phyloP scores from a whole-genome alignment of 2,329 filamentous ascomycete species.

The Alternaria conjuncta region DNA sequence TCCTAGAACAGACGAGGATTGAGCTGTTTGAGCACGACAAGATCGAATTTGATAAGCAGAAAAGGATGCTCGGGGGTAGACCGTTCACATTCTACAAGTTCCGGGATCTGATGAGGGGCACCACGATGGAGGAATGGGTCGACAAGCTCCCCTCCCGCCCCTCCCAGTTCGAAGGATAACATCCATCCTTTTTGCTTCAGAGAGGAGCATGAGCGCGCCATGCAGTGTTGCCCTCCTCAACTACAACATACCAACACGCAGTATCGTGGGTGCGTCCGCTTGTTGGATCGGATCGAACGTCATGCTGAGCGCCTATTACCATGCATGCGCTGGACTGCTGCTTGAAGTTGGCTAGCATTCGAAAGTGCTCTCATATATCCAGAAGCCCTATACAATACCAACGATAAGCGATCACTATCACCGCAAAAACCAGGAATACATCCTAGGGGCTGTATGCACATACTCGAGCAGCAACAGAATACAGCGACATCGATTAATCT shows the following conservation, averaged over 20 bases:
- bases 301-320: fast-evolving
- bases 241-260: neutral
- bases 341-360: neutral
- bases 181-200: neutral
- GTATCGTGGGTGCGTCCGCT: neutral
- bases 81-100: neutral
- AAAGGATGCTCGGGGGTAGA: neutral
- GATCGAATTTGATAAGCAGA: neutral
- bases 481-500: neutral
- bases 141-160: neutral
- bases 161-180: neutral
- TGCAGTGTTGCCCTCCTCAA: neutral
- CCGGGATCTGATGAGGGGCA: neutral
- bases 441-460: neutral
- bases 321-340: neutral
- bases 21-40: neutral
- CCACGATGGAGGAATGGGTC: neutral
- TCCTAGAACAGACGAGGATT: neutral
- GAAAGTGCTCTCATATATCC: neutral
- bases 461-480: neutral
- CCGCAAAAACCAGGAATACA: neutral
- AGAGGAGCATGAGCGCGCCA: neutral
- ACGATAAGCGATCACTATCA: neutral
- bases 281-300: neutral
- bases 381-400: neutral